Conservation (phyloP, 108 stramenopile genomes). For the Nitzschia palea region DNA sequence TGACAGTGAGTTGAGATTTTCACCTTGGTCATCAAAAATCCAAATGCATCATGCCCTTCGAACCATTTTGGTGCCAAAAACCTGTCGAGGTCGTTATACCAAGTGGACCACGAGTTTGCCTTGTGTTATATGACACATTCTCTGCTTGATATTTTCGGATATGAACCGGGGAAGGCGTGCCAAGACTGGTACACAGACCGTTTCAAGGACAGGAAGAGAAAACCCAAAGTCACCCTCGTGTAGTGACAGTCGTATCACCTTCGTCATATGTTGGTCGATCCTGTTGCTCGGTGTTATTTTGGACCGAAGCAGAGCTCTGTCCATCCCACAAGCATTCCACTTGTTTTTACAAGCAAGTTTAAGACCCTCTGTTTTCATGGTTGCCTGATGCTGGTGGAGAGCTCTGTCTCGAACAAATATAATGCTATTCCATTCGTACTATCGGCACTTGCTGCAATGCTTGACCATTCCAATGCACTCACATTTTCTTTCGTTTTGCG, state of each 20-base stretch:
- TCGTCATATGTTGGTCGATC: conserved; percentile 52
- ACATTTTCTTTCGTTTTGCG: neutral
- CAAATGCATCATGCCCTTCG: too few relatives aligned
- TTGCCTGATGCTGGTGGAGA: conserved; percentile 44
- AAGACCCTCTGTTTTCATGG: conserved; percentile 75
- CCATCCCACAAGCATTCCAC: conserved; percentile 10
- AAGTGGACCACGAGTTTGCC: conserved; percentile 79
- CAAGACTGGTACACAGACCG: conserved; percentile 64
- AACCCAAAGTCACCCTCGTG: conserved; percentile 34
- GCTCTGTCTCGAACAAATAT: conserved; percentile 12
- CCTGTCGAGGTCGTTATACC: conserved; percentile 66
- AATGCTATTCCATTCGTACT: too few relatives aligned
- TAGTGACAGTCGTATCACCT: conserved; percentile 55
- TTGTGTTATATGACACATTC: conserved; percentile 18
- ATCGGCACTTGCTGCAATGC: too few relatives aligned
- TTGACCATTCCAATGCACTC: neutral
- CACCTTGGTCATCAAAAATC: too few relatives aligned
- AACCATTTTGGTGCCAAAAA: neutral
- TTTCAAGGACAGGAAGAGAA: conserved; percentile 46
- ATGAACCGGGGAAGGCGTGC: conserved; percentile 41
- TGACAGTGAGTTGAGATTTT: too few relatives aligned
- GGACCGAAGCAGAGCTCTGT: conserved; percentile 14
- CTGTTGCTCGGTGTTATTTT: conserved; percentile 26
- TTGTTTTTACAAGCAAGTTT: neutral
- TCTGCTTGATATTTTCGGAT: conserved; percentile 17